phyloP scores from a whole-genome alignment of 306 rosid genomes.

The Adenanthera pavonina region DNA sequence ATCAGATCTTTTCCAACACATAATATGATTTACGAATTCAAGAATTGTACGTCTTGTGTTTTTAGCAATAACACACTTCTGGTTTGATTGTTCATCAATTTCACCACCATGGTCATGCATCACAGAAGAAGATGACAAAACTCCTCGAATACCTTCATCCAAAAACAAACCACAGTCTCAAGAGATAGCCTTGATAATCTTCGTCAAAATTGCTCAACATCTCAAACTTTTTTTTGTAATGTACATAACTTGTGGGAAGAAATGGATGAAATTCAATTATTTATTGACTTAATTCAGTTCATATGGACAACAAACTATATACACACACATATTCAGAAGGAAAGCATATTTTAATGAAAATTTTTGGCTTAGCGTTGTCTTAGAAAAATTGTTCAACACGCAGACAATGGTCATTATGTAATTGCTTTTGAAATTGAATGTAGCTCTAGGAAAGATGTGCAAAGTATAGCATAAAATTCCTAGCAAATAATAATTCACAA shows the following conservation, averaged over 20 bases:
- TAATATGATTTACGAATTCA: slow-evolving; percentile 68
- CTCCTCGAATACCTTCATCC: slow-evolving; percentile 79
- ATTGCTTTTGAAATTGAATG: slow-evolving; percentile 22
- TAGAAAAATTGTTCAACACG: slow-evolving; percentile 14
- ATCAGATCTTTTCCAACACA: slow-evolving; percentile 60
- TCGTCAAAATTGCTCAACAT: slow-evolving; percentile 61
- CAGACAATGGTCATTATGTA: slow-evolving; percentile 32
- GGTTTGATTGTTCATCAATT: slow-evolving; percentile 46
- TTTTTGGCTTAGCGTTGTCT: slow-evolving; percentile 26
- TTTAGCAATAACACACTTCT: slow-evolving; percentile 65
- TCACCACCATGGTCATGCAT: slow-evolving; percentile 55
- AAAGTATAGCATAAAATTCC: slow-evolving; percentile 5
- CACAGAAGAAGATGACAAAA: slow-evolving; percentile 50
- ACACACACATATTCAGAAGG: background rate
- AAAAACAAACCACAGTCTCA: slow-evolving; percentile 51
- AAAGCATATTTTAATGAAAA: slow-evolving; percentile 21
- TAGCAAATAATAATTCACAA: background rate
- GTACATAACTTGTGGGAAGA: slow-evolving; percentile 55
- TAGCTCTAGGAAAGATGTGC: slow-evolving; percentile 26
- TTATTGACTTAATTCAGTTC: slow-evolving; percentile 20
- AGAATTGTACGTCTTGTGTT: slow-evolving; percentile 60
- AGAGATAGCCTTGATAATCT: slow-evolving; percentile 48
- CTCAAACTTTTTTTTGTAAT: slow-evolving; percentile 68
- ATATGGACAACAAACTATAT: slow-evolving; percentile 11
- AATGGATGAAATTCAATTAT: slow-evolving; percentile 36